Base-by-base conservation (phyloP, 2,329 filamentous ascomycete species). In the Fusarium poae region DNA sequence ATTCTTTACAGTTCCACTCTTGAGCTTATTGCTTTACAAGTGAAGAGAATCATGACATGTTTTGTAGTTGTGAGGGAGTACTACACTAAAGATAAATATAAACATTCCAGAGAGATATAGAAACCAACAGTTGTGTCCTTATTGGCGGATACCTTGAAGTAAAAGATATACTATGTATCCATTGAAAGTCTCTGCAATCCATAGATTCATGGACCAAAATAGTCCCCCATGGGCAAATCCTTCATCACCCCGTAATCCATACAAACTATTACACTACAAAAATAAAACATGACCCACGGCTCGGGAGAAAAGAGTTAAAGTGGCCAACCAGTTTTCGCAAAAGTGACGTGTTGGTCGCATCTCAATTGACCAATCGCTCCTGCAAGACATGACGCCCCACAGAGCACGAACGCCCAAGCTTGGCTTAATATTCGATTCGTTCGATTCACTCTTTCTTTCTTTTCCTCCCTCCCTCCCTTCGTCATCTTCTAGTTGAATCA, bases 361-460 rank as follows among this genome's bases (percentile, higher is more conserved):
- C 49, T 44, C 51, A 49, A 65, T 65, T 68, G 65, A 65, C 65
- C 65, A 68, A 65, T 68, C 65, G 60, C 29, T 48, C 64, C 39
- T 21, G 35, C 43, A 63, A 58, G 42, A 57, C 46, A 59, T 64
- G 62, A 45, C 40, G 58, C 49, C 64, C 57, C 52, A 60, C 13
- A 45, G 30, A 32, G 45, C 32, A 50, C 23, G 30, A 39, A 39
- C 35, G 29, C 44, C 48, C 49, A 58, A 45, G 49, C 50, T 45
- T 40, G 18, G 25, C 32, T 16, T 51, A 39, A 34, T 18, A 34
- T 34, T 34, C 32, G 16, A 32, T 49, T 35, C 29, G 21, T 49
- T 35, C 29, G 21, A 16, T 44, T 57, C 27, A 43, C 35, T 34
- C 32, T 34, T 39, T 55, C 30, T 55, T 21, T 55, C 44, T 27